Base-by-base conservation (phyloP, 768 basidiomycete species). In the Saitozyma podzolica region DNA sequence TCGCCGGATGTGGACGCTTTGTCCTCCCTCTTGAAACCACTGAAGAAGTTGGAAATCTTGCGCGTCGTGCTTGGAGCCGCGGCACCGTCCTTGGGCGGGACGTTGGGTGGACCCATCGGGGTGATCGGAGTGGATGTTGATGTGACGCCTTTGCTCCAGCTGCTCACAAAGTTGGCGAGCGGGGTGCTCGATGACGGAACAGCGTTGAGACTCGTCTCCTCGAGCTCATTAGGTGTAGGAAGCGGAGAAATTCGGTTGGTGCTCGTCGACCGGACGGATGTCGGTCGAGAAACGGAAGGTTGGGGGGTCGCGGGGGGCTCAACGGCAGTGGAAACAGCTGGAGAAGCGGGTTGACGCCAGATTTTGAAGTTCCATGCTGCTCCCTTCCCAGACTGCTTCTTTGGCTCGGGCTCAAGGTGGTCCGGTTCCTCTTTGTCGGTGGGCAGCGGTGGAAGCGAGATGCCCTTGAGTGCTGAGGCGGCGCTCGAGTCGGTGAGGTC, bases 361-460 rank as follows among this genome's bases (percentile, higher is more conserved):
- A 61, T 54, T 29, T 47, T 47, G 45, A 61, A 61, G 6, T 52
- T 52, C 59, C 59, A 61, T 54, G 51, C 17, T 19, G 51, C 11
- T 29, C 16, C 51, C 39, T 52, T 52, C 17, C 20, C 13, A 52
- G 51, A 19, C 39, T 17, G 13, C 19, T 52, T 52, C 16, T 10
- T 29, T 14, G 51, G 17, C 39, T 16, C 51, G 17, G 51, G 11
- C 51, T 14, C 13, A 39, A 19, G 51, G 11, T 10, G 51, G 51
- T 19, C 17, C 13, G 51, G 16, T 55, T 17, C 68, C 2, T 80
- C 78, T 10, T 68, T 54, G 54, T 81, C 81, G 16, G 78, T 80
- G 9, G 81, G 81, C 17, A 82, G 45, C 9, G 81, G 81, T 6
- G 80, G 81, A 19, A 82, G 62, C 54, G 72, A 70, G 43, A 81